Evolutionary conservation across 2,329 filamentous ascomycete species (phyloP).

Genomic region (Beauveria australis): DNA sequence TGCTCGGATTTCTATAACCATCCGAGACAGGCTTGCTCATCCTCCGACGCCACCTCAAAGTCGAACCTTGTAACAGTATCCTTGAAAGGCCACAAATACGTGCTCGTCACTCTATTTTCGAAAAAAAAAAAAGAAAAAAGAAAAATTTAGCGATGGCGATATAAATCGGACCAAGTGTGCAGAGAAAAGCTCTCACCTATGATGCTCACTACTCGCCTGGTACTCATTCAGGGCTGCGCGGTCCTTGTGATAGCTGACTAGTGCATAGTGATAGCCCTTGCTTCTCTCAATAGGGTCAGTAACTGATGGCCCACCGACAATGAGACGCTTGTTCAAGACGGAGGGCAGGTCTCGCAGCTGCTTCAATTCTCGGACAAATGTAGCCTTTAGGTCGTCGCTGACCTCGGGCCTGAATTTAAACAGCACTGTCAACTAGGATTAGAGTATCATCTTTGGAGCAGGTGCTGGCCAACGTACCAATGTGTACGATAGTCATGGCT

Average conservation of each 20-base stretch:
- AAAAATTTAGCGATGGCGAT: not conserved
- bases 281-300: conserved; percentile 43
- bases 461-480: conserved; percentile 19
- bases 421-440: conserved; percentile 27
- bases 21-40: conserved; percentile 22
- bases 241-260: conserved; percentile 43
- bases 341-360: conserved; percentile 39
- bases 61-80: conserved; percentile 47
- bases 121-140: not conserved
- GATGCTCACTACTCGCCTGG: conserved; percentile 44
- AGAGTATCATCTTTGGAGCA: not conserved
- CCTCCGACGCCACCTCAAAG: conserved; percentile 39
- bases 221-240: conserved; percentile 38
- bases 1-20: not conserved
- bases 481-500: conserved; percentile 27
- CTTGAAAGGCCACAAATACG: conserved; percentile 42
- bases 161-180: not conserved
- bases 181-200: conserved; percentile 27
- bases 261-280: conserved; percentile 43
- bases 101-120: conserved; percentile 37
- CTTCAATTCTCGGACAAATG: conserved; percentile 39
- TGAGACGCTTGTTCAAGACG: conserved; percentile 38
- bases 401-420: conserved; percentile 41
- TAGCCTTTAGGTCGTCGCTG: conserved; percentile 31
- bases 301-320: conserved; percentile 45